Conservation (phyloP, 331 rosid genomes). For the Erythrophleum ivorense region DNA sequence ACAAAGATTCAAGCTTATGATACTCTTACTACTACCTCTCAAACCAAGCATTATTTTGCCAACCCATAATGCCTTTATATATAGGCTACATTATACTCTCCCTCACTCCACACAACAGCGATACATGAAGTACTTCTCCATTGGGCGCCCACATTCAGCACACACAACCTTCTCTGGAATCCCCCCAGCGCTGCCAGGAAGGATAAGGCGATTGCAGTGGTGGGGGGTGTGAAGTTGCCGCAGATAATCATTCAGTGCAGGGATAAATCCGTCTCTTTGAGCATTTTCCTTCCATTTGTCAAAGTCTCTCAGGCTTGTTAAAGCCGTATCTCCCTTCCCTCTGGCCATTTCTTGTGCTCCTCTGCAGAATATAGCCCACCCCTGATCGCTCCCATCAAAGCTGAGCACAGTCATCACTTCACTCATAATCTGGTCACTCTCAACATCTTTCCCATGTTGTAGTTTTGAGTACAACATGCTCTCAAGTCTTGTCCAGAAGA, state of each 20-base stretch:
- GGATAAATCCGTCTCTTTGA: constrained; percentile 45
- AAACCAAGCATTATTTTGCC: neutral
- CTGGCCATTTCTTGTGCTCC: constrained; percentile 62
- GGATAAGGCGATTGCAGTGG: constrained; percentile 79
- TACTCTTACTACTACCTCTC: neutral
- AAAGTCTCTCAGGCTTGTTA: constrained; percentile 45
- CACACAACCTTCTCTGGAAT: constrained; percentile 75
- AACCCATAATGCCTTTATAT: neutral
- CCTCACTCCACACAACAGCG: constrained; percentile 76
- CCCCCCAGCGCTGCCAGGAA: constrained; percentile 70
- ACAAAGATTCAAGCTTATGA: neutral
- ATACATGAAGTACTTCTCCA: constrained; percentile 89
- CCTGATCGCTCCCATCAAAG: constrained; percentile 80
- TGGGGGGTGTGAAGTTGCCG: constrained; percentile 51
- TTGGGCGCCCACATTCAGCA: constrained; percentile 76
- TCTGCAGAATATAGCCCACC: constrained; percentile 75
- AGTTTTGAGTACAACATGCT: constrained; percentile 86
- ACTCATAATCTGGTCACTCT: constrained; percentile 62
- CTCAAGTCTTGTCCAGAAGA: constrained; percentile 87
- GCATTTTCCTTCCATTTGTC: constrained; percentile 51
- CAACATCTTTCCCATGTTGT: constrained; percentile 52
- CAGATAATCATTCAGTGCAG: constrained; percentile 46
- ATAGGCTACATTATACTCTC: neutral
- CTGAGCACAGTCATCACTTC: constrained; percentile 80
- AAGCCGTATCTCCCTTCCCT: constrained; percentile 64